These are phyloP conservation scores for Ophiostoma tasmaniense DNA, from an alignment of 2,329 filamentous ascomycete species.

Conservation along the genomic window DNA sequence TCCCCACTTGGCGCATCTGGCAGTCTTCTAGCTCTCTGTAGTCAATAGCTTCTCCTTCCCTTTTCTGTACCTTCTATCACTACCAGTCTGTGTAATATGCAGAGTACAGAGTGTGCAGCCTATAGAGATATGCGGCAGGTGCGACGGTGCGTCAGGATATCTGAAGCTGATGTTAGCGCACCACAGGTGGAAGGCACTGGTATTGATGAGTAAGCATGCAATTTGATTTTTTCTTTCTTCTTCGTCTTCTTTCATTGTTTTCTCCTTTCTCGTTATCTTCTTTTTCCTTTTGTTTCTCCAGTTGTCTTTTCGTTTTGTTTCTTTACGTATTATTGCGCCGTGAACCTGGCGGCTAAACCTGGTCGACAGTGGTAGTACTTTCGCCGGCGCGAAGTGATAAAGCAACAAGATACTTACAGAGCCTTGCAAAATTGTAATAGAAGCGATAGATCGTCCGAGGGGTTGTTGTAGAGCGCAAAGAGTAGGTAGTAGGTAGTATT, in stretches of 20 bases:
- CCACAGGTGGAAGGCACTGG: background rate
- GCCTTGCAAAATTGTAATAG: background rate
- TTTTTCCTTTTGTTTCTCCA: background rate
- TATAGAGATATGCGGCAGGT: background rate
- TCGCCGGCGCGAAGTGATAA: background rate
- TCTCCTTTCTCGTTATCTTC: too few relatives aligned
- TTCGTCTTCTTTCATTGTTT: background rate
- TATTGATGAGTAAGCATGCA: background rate
- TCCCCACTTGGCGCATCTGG: constrained; percentile 17
- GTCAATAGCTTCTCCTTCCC: background rate
- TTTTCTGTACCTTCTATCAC: too few relatives aligned
- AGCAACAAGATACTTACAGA: background rate
- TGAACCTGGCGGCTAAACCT: background rate
- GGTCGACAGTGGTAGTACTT: background rate
- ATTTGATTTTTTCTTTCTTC: background rate
- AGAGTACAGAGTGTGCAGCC: background rate
- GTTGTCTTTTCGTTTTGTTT: background rate
- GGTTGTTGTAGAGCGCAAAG: background rate
- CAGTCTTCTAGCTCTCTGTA: too few relatives aligned
- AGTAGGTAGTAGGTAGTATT: background rate
- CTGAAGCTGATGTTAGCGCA: constrained; percentile 1
- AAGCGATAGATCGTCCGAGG: background rate
- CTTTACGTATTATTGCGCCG: background rate
- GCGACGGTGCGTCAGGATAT: background rate
- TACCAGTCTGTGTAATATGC: background rate